A percentile compares a stretch with the other conserved stretches of the same genome.
These are phyloP conservation scores for Thielaviopsis punctulata DNA, from an alignment of 2,329 filamentous ascomycete species.

Conservation along the genomic window DNA sequence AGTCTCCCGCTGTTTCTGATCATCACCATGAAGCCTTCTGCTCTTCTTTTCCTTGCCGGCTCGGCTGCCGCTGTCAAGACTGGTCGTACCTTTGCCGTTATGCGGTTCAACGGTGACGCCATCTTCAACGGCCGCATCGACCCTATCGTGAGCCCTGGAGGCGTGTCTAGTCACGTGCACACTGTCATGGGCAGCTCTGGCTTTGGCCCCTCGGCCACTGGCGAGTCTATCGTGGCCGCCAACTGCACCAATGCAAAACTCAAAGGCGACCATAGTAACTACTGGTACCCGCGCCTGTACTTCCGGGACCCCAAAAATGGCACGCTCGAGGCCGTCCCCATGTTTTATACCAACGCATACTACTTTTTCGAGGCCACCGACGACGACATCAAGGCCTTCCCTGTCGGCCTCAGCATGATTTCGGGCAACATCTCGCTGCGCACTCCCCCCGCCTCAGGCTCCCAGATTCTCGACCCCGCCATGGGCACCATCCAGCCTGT, in stretches of 20 bases:
- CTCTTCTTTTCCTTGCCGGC: conserved; percentile 11
- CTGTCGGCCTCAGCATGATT: conserved; percentile 52
- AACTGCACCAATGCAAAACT: conserved; percentile 55
- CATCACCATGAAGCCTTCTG: conserved; percentile 21
- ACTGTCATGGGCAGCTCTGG: conserved; percentile 53
- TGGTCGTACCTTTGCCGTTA: conserved; percentile 45
- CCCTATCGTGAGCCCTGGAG: conserved; percentile 49
- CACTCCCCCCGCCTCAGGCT: conserved; percentile 34
- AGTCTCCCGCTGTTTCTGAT: not conserved
- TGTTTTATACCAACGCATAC: conserved; percentile 61
- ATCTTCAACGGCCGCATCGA: conserved; percentile 47
- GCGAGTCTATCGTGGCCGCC: conserved; percentile 39
- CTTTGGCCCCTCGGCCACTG: conserved; percentile 46
- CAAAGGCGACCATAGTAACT: conserved; percentile 53
- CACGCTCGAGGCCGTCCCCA: conserved; percentile 45
- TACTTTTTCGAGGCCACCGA: conserved; percentile 53
- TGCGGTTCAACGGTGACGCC: conserved; percentile 50
- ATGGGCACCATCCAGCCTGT: conserved; percentile 35
- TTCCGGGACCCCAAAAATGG: conserved; percentile 46
- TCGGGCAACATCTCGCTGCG: conserved; percentile 45
- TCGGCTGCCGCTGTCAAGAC: conserved; percentile 23
- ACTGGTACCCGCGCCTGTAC: conserved; percentile 61
- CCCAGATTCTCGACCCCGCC: conserved; percentile 31
- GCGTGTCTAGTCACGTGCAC: conserved; percentile 46
- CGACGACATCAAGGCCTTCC: conserved; percentile 53